phyloP scores from a whole-genome alignment of 2,329 filamentous ascomycete genomes.

The Cytospora piceicola region DNA sequence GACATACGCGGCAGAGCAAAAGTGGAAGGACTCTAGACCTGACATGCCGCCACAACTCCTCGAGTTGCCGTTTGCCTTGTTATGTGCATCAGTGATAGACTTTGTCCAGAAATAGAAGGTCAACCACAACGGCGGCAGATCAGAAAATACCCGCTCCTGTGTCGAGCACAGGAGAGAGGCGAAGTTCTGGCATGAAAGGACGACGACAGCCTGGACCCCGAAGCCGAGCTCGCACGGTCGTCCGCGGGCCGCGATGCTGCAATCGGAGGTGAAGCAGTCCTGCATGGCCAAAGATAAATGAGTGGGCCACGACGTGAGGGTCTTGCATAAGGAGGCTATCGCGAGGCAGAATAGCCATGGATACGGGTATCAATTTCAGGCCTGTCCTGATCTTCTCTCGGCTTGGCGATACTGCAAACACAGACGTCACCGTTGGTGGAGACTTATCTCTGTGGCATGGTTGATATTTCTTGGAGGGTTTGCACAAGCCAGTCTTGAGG shows the following conservation, averaged over 20 bases:
- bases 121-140: not conserved
- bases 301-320: not conserved
- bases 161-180: not conserved
- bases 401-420: not conserved
- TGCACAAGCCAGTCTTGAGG: not conserved
- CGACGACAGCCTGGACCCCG: not conserved
- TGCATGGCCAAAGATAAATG: not conserved
- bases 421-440: not conserved
- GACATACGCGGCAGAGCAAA: not conserved
- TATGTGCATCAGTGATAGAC: not conserved
- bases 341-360: not conserved
- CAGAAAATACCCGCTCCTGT: not conserved
- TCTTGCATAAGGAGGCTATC: not conserved
- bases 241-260: not conserved
- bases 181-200: not conserved
- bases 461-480: not conserved
- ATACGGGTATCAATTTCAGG: not conserved
- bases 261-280: not conserved
- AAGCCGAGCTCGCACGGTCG: not conserved
- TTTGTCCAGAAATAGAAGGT: not conserved
- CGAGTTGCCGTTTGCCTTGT: not conserved
- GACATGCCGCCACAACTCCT: not conserved
- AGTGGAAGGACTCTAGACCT: not conserved
- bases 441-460: not conserved
- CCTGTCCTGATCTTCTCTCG: not conserved